phyloP scores from a whole-genome alignment of 352 stramenopile genomes.

The Phytophthora sp. region DNA sequence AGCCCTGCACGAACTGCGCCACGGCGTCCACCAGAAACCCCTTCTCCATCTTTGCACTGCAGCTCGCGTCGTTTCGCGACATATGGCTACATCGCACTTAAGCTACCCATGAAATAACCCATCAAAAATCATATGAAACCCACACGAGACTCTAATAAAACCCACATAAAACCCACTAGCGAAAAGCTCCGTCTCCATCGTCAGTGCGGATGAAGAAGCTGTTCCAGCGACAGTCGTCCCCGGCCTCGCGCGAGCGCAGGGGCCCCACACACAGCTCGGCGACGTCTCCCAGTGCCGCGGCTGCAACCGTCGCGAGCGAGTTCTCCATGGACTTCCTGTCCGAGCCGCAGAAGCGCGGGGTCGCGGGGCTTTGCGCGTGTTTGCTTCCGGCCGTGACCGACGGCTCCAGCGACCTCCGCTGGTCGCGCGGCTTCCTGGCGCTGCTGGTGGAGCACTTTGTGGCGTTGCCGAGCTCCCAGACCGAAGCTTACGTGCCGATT shows the following conservation, averaged over 20 bases:
- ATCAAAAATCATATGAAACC: too few species aligned
- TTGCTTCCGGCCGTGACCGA: slow-evolving; percentile 71
- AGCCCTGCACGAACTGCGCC: slow-evolving; percentile 71
- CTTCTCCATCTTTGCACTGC: slow-evolving; percentile 41
- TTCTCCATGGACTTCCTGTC: slow-evolving; percentile 45
- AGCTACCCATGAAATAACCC: too few species aligned
- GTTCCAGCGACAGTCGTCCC: slow-evolving; percentile 5
- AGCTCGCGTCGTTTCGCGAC: slow-evolving; percentile 16
- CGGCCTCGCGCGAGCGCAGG: slow-evolving; percentile 3
- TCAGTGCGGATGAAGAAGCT: slow-evolving; percentile 28
- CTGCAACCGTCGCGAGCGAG: slow-evolving; percentile 7
- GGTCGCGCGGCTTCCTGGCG: slow-evolving; percentile 70
- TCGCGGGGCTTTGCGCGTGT: slow-evolving; percentile 73
- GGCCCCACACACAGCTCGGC: background rate
- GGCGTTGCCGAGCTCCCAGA: slow-evolving; percentile 49
- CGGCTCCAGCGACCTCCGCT: slow-evolving; percentile 55
- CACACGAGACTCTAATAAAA: too few species aligned
- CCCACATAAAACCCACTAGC: too few species aligned
- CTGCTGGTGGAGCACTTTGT: slow-evolving; percentile 72
- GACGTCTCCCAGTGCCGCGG: background rate
- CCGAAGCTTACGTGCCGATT: slow-evolving; percentile 78
- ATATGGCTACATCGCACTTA: slow-evolving; percentile 16
- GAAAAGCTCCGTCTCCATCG: too few species aligned
- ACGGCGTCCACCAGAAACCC: slow-evolving; percentile 79
- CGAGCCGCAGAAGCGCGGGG: slow-evolving; percentile 64